Conservation (phyloP, 345 rosid species). For the Dovyalis caffra region DNA sequence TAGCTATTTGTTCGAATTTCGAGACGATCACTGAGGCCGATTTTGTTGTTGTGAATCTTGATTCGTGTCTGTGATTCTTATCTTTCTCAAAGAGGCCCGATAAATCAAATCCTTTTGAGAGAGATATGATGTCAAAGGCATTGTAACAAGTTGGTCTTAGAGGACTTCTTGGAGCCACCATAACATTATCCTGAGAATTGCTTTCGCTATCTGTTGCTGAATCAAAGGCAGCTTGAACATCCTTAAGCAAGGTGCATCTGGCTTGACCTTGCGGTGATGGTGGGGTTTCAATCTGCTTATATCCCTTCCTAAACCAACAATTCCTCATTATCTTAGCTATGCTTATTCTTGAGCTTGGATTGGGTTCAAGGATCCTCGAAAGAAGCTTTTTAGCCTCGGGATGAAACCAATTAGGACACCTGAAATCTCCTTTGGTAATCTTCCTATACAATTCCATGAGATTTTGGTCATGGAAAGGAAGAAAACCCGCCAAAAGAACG, state of each 20-base stretch:
- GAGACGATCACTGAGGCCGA: constrained; percentile 64
- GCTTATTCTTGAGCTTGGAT: constrained; percentile 58
- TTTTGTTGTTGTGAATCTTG: constrained; percentile 55
- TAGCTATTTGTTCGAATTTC: constrained; percentile 69
- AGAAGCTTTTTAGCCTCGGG: constrained; percentile 69
- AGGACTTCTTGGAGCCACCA: neutral
- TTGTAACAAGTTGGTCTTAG: constrained; percentile 50
- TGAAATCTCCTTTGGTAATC: constrained; percentile 66
- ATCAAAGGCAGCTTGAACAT: constrained; percentile 46
- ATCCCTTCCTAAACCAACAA: constrained; percentile 70
- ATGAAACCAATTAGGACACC: constrained; percentile 68
- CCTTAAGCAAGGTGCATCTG: constrained; percentile 30
- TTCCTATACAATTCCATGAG: constrained; percentile 68
- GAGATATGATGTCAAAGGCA: constrained; percentile 77
- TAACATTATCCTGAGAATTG: neutral
- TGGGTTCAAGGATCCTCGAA: constrained; percentile 65
- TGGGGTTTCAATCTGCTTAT: constrained; percentile 45
- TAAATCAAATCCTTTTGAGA: constrained; percentile 72
- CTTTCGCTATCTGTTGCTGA: constrained; percentile 9
- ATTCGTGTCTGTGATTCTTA: constrained; percentile 26
- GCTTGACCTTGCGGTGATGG: constrained; percentile 29
- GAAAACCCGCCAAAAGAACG: constrained; percentile 72
- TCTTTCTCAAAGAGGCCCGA: constrained; percentile 72
- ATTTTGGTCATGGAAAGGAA: constrained; percentile 68
- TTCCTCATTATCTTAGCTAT: constrained; percentile 55